Evolutionary conservation across 768 basidiomycete species (phyloP).

Genomic region (Termitomyces sp.): DNA sequence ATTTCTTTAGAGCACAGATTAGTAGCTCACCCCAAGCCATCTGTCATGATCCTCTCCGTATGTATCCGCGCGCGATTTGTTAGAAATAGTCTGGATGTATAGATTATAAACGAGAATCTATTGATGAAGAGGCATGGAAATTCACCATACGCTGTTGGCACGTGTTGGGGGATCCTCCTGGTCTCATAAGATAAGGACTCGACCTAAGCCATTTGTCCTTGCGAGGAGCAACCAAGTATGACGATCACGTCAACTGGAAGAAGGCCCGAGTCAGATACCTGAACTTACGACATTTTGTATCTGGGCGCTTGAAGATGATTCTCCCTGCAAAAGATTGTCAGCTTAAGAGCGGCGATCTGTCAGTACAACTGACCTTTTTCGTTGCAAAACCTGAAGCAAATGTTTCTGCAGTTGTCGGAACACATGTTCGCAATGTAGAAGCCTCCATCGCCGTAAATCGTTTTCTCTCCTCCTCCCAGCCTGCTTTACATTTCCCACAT

Average conservation of each 20-base stretch:
- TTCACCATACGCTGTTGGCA: background rate
- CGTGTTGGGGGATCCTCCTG: background rate
- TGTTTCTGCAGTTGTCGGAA: background rate
- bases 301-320: background rate
- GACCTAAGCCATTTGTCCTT: background rate
- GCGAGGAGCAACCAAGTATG: background rate
- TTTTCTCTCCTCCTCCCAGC: background rate
- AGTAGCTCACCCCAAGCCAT: conserved; percentile 4
- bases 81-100: background rate
- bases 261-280: background rate
- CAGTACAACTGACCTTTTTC: background rate
- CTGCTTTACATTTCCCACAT: conserved; percentile 4
- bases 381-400: background rate
- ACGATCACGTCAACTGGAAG: background rate
- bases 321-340: background rate
- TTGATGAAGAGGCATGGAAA: background rate
- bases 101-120: background rate
- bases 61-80: background rate
- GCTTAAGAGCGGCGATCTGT: background rate
- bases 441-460: background rate
- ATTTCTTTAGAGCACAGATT: background rate
- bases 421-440: background rate
- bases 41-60: background rate
- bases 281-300: background rate
- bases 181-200: background rate